Base-by-base conservation (phyloP, 2,329 filamentous ascomycete species). In the Arthrobotrys sphaeroides region DNA sequence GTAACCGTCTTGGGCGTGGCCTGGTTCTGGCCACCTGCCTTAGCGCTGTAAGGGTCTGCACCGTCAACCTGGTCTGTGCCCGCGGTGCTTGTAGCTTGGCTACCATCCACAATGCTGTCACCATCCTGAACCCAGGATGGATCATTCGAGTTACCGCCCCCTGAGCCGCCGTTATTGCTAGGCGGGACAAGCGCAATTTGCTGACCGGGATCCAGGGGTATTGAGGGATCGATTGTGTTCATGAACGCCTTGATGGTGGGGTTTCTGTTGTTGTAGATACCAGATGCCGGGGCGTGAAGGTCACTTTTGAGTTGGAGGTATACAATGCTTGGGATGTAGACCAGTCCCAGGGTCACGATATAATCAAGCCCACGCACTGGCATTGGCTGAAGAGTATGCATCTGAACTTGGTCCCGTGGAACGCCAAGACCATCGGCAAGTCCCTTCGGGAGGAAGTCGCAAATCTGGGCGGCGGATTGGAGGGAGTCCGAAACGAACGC, bases 401-500 rank as follows among this genome's bases (percentile, higher is more conserved):
- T 90, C 45, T 85, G 83, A 57, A 93, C 85, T 65, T 90, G 84
- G 16, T 85, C 79, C 5, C 74, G 82, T 2, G 81, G 80, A 10
- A 83, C 77, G 1, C 83, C 80, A 49, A 96, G 84, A 45, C 88
- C 90, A 77, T 90, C 87, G 1, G 87, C 84, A 57, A 97, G 85
- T 78, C 91, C 92, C 61, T 85, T 79, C 0, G 93, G 93, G 2
- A 97, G 85, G 78, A 88, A 91, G 62, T 88, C 84, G 84, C 97
- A 96, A 80, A 99, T 92, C 83, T 98, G 94, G 40, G 88, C 88
- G 3, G 92, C 91, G 16, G 93, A 91, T 77, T 90, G 86, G 12
- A 88, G 85, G 77, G 90, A 89, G 20, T 84, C 85, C 9, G 90
- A 89, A 26, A 98, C 91, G 81, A 96, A 97, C 6, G 87, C 84